These are phyloP conservation scores for Colletotrichum sp. DNA, from an alignment of 2,329 filamentous ascomycete genomes.

Conservation along the genomic window DNA sequence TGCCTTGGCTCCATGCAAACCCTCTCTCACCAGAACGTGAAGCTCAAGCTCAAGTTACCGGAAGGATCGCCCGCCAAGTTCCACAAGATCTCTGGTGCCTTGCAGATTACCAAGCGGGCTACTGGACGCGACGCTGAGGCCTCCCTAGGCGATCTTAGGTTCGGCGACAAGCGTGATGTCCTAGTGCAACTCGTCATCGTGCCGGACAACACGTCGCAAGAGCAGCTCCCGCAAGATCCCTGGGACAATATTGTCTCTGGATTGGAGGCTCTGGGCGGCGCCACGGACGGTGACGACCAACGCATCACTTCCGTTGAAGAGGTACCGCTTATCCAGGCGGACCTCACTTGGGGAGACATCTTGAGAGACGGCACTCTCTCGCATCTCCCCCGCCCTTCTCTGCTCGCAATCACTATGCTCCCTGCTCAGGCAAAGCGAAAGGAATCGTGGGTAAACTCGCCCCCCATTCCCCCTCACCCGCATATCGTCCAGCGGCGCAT, in stretches of 20 bases:
- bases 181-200: conserved; percentile 92
- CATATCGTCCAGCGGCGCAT: conserved; percentile 95
- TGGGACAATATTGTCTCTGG: conserved; percentile 98
- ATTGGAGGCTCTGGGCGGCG: conserved; percentile 88
- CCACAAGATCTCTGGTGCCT: conserved; percentile 94
- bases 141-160: conserved; percentile 86
- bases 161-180: conserved; percentile 93
- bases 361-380: conserved; percentile 85
- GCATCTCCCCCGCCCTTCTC: conserved; percentile 85
- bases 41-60: conserved; percentile 89
- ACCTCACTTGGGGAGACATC: conserved; percentile 92
- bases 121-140: conserved; percentile 95
- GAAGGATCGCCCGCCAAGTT: conserved; percentile 98
- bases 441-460: conserved; percentile 68
- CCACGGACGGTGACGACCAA: conserved; percentile 84
- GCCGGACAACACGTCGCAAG: conserved; percentile 81
- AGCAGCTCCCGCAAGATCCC: conserved; percentile 87
- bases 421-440: conserved; percentile 68
- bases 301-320: conserved; percentile 88
- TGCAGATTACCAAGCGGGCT: conserved; percentile 95
- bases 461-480: conserved; percentile 93
- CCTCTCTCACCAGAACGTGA: conserved; percentile 97
- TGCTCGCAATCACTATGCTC: conserved; percentile 95
- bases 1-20: conserved; percentile 92
- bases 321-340: conserved; percentile 91